phyloP scores from a whole-genome alignment of 192 early-diverging fungal genomes.

The Radiomyces spectabilis region DNA sequence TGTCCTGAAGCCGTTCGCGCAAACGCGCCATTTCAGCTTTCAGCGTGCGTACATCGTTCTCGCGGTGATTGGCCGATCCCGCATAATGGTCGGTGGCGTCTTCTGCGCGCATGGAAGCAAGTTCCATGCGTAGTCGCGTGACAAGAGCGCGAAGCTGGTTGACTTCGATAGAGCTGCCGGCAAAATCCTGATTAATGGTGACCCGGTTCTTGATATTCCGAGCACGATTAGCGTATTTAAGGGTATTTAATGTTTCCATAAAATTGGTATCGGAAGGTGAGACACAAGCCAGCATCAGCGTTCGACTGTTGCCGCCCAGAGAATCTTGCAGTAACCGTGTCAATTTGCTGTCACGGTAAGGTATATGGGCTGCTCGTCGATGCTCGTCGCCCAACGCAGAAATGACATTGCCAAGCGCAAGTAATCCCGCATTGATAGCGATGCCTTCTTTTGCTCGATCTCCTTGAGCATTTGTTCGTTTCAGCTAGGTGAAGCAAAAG shows the following conservation, averaged over 20 bases:
- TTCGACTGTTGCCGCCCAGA: slow-evolving; percentile 89
- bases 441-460: slow-evolving; percentile 96
- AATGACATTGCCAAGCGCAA: slow-evolving; percentile 96
- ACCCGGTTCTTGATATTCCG: slow-evolving; percentile 73
- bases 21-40: slow-evolving; percentile 31
- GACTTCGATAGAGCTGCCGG: slow-evolving; percentile 41
- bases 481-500: slow-evolving; percentile 49
- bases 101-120: slow-evolving; percentile 32
- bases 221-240: slow-evolving; percentile 93
- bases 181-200: slow-evolving; percentile 46
- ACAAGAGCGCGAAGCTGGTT: slow-evolving; percentile 46
- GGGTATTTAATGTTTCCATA: slow-evolving; percentile 89
- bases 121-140: slow-evolving; percentile 42
- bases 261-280: slow-evolving; percentile 77
- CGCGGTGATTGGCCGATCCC: slow-evolving; percentile 10
- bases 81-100: slow-evolving; percentile 7
- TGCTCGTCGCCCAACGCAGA: slow-evolving; percentile 81
- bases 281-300: slow-evolving; percentile 92
- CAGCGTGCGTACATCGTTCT: slow-evolving; percentile 31
- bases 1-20: slow-evolving; percentile 38
- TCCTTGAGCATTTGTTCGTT: slow-evolving; percentile 86
- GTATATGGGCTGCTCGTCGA: slow-evolving; percentile 63
- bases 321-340: slow-evolving; percentile 95
- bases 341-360: slow-evolving; percentile 96
- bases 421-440: slow-evolving; percentile 89